Base-by-base conservation (phyloP, 73 alveolate genomes). In the Tetrahymena malaccensis region DNA sequence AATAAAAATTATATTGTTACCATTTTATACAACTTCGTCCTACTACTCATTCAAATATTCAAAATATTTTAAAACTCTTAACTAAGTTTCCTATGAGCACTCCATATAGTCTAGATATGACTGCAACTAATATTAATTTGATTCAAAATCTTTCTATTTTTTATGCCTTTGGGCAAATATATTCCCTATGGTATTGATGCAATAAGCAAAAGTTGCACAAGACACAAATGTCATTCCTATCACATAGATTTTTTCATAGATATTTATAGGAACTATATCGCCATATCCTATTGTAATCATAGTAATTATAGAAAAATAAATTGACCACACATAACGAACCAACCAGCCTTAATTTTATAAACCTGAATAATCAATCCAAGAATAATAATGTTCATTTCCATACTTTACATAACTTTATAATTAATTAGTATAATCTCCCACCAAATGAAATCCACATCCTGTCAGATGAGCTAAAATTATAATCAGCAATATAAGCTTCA, bases 201-300 rank as follows among this genome's bases (percentile, higher is more conserved):
- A 85, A 43, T 94, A 94, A 1, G 94, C 96, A 94, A 94, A 94
- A 19, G 93, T 94, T 0, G 58, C 57, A 8, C 94, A 94, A 27
- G 96, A 85, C 37, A 94, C 40, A 35, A 94, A 85, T 10, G 93
- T 85, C 94, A 94, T 94, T 43, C 93, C 43, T 35, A 85, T 94
- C 93, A 94, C 43, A 94, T 94, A 94, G 8, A 85, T 31, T 35
- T 94, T 85, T 85, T 94, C 96, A 85, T 85, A 85, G 12, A 85
- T 25, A 43, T 94, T 84, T 37, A 85, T 37, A 34, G 96, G 96
- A 37, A 94, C 94, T 4, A 94, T 85, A 70, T 94, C 96, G 17
- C 96, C 96, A 43, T 55, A 94, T 1, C 96, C 96, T 22, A 94
- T 85, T n/a, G 96, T 94, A 25, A 94, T 85, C 19, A 94, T 43